A percentile compares a stretch with the other conserved stretches of the same genome.
Conservation (phyloP, 1,139 yeast species). For the Yamadazyma sp. region DNA sequence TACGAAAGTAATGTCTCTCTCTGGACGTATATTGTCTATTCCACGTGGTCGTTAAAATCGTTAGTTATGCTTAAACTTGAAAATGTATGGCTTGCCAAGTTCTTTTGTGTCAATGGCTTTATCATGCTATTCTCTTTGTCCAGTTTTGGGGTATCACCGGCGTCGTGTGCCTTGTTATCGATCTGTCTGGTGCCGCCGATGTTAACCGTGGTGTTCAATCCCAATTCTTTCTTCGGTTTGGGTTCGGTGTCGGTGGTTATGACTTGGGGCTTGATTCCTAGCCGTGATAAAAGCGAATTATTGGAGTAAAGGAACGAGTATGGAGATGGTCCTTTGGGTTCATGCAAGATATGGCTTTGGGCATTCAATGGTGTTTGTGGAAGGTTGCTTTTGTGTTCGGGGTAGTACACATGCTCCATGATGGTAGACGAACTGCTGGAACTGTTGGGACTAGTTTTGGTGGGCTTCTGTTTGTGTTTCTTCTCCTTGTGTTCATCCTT, state of each 20-base stretch:
- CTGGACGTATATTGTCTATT: too few species aligned
- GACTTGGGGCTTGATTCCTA: constrained; percentile 48
- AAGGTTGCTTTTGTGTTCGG: constrained; percentile 26
- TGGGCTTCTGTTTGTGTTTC: constrained; percentile 3
- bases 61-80: constrained; percentile 18
- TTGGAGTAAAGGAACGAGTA: constrained; percentile 35
- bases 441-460: neutral
- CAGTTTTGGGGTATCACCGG: constrained; percentile 11
- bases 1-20: too few species aligned
- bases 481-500: constrained; percentile 16
- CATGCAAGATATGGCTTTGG: constrained; percentile 31
- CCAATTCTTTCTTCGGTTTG: constrained; percentile 12
- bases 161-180: neutral
- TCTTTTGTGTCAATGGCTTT: constrained; percentile 32
- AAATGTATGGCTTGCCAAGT: constrained; percentile 31
- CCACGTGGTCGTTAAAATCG: constrained; percentile 30
- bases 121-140: constrained; percentile 15
- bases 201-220: constrained; percentile 13
- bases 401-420: constrained; percentile 14
- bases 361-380: constrained; percentile 38
- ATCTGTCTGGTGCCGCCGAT: constrained; percentile 6
- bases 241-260: constrained; percentile 23
- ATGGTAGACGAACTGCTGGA: too few species aligned
- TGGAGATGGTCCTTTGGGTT: constrained; percentile 25
- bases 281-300: constrained; percentile 35